Percentiles rank a stretch among this genome's conserved stretches.
Evolutionary conservation across 305 asterid species (phyloP).

Genomic region (Petunia hybrid): DNA sequence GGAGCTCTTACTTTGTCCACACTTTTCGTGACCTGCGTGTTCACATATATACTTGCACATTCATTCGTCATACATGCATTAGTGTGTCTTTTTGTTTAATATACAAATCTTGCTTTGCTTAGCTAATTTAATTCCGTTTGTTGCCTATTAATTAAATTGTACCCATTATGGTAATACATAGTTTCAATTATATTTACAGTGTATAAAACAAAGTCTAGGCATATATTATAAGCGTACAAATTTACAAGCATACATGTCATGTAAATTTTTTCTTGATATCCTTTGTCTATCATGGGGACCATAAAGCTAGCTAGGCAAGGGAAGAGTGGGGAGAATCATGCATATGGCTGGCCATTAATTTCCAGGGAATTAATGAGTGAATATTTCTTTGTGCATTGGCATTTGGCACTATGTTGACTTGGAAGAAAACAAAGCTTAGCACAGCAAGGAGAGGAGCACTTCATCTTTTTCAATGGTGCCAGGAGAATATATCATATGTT

Average conservation of each 20-base stretch:
- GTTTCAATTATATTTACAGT: not conserved
- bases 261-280: not conserved
- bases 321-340: not conserved
- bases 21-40: not conserved
- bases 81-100: too few species aligned
- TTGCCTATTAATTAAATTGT: too few species aligned
- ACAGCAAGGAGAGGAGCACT: not conserved
- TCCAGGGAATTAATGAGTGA: not conserved
- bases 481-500: not conserved
- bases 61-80: too few species aligned
- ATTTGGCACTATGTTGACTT: not conserved
- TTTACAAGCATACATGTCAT: too few species aligned
- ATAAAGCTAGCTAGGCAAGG: not conserved
- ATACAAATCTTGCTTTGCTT: too few species aligned
- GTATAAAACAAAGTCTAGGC: too few species aligned
- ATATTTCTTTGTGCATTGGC: not conserved
- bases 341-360: not conserved
- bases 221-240: too few species aligned
- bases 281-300: constrained; percentile 7
- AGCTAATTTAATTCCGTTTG: too few species aligned
- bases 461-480: not conserved
- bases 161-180: not conserved
- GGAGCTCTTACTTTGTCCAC: not conserved
- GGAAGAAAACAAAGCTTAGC: not conserved
- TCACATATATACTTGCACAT: not conserved